Percentiles rank a stretch among this genome's conserved stretches.
phyloP scores from a whole-genome alignment of 768 basidiomycete species.

The Lactifluus piperatus region DNA sequence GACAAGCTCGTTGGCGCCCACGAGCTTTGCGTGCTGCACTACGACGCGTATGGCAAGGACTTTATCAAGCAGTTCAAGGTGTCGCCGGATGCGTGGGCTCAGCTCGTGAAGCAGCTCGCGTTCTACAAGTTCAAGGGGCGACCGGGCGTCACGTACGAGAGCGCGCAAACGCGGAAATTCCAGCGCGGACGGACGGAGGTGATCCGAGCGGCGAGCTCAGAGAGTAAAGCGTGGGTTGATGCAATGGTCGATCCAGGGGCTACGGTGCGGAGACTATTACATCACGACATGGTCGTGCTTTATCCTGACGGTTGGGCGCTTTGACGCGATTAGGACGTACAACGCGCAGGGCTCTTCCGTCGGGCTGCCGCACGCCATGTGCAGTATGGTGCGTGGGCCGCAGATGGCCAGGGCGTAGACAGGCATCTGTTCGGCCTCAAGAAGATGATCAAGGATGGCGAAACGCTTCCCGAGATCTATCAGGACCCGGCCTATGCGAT shows the following conservation, averaged over 20 bases:
- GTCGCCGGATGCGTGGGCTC: constrained; percentile 92
- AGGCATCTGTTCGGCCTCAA: constrained; percentile 92
- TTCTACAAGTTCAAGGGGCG: constrained; percentile 78
- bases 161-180: constrained; percentile 89
- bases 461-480: constrained; percentile 67
- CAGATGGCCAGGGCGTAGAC: constrained; percentile 92
- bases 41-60: constrained; percentile 66
- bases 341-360: constrained; percentile 61
- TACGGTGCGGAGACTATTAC: constrained; percentile 32
- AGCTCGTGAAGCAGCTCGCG: constrained; percentile 93
- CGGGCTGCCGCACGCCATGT: constrained; percentile 75
- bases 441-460: constrained; percentile 65
- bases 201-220: constrained; percentile 74
- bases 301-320: neutral
- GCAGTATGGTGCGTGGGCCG: constrained; percentile 84
- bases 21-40: constrained; percentile 44
- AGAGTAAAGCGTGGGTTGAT: constrained; percentile 79
- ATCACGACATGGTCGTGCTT: neutral
- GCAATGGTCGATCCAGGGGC: constrained; percentile 65
- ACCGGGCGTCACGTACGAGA: constrained; percentile 85
- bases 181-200: constrained; percentile 91
- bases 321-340: constrained; percentile 34
- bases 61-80: constrained; percentile 73
- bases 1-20: constrained; percentile 69
- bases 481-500: constrained; percentile 57